phyloP scores from a whole-genome alignment of 2,329 filamentous ascomycete genomes.

The Gnomoniopsis smithogilvyi region DNA sequence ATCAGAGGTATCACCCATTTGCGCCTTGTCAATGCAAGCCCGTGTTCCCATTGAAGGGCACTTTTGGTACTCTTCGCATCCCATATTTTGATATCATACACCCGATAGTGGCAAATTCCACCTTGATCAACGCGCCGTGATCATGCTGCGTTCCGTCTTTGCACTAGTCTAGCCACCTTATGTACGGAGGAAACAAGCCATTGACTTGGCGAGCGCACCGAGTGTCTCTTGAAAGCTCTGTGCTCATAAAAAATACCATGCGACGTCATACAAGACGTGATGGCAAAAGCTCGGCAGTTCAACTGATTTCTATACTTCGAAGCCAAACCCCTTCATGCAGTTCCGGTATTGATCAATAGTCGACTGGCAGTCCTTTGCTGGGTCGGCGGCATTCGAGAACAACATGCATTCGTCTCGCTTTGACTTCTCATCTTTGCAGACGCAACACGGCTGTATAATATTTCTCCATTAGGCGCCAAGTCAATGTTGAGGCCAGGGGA shows the following conservation, averaged over 20 bases:
- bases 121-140: too few relatives aligned
- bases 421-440: conserved; percentile 93
- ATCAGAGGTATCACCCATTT: conserved; percentile 3
- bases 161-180: too few relatives aligned
- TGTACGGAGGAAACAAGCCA: too few relatives aligned
- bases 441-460: conserved; percentile 80
- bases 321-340: conserved; percentile 94
- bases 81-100: conserved; percentile 15
- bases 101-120: too few relatives aligned
- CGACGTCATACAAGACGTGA: too few relatives aligned
- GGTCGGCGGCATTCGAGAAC: conserved; percentile 81
- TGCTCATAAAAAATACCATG: too few relatives aligned
- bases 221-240: too few relatives aligned
- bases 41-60: neutral
- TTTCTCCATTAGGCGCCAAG: neutral
- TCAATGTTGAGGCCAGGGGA: neutral
- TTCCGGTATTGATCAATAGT: conserved; percentile 81
- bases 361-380: conserved; percentile 77
- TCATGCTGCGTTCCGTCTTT: too few relatives aligned
- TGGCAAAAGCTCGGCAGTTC: too few relatives aligned
- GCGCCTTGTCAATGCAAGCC: conserved; percentile 4
- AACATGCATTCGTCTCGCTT: conserved; percentile 98
- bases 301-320: conserved; percentile 55
- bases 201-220: too few relatives aligned
- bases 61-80: neutral